Evolutionary conservation across 345 rosid species (phyloP).

Genomic region (Diplotaxis tenuifolia): DNA sequence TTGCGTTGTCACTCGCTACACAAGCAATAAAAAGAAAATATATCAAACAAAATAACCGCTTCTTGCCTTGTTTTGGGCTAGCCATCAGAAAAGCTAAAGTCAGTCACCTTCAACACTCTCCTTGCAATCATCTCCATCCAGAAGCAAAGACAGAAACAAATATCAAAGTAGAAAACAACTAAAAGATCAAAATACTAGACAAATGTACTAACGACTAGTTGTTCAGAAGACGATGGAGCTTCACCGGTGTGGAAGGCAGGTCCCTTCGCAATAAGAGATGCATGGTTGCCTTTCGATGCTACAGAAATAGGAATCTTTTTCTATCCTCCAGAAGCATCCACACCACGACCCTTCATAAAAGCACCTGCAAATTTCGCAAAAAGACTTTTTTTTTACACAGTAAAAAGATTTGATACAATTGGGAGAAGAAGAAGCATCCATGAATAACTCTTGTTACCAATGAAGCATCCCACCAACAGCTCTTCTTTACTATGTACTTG

Average conservation of each 20-base stretch:
- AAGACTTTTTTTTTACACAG: too few species aligned
- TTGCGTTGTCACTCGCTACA: too few species aligned
- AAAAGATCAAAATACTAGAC: not conserved
- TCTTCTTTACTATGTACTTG: too few species aligned
- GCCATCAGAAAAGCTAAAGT: constrained; percentile 91
- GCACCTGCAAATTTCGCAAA: constrained; percentile 4
- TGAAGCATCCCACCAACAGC: too few species aligned
- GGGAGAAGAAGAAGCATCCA: too few species aligned
- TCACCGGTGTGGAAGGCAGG: too few species aligned
- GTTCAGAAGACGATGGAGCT: too few species aligned
- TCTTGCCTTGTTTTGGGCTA: constrained; percentile 87
- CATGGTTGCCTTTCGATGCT: constrained; percentile 54
- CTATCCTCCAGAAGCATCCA: constrained; percentile 40
- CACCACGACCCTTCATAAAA: constrained; percentile 44
- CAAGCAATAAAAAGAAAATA: too few species aligned
- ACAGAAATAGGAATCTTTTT: constrained; percentile 40
- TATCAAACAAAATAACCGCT: not conserved
- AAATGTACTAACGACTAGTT: constrained; percentile 44
- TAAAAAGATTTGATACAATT: too few species aligned
- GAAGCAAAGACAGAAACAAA: constrained; percentile 25
- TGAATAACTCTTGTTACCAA: too few species aligned
- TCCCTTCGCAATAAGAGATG: too few species aligned
- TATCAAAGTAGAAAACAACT: constrained; percentile 2
- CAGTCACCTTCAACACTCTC: constrained; percentile 59
- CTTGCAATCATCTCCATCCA: constrained; percentile 53